These are phyloP conservation scores for Amanita jacksonii DNA, from an alignment of 768 basidiomycete species.

Conservation along the genomic window DNA sequence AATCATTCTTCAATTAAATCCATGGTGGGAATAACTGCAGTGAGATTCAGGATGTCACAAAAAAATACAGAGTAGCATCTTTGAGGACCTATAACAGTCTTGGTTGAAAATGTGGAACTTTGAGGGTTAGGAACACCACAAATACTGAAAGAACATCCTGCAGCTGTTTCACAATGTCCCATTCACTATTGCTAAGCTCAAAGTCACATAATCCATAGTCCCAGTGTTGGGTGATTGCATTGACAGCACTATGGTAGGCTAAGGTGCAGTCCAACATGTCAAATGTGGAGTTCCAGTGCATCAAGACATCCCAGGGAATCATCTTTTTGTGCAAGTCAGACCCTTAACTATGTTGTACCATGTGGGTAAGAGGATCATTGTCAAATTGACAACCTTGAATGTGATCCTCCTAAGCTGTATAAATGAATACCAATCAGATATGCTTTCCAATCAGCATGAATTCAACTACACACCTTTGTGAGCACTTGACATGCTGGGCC, in stretches of 20 bases:
- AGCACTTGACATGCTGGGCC: too few relatives aligned
- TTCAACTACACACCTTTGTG: too few relatives aligned
- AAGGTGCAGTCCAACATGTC: constrained; percentile 26
- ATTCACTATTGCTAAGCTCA: constrained; percentile 18
- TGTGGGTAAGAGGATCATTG: constrained; percentile 13
- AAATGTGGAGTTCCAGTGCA: constrained; percentile 28
- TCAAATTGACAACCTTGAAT: constrained; percentile 17
- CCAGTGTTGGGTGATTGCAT: constrained; percentile 14
- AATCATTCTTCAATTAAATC: not conserved
- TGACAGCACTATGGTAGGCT: constrained; percentile 17
- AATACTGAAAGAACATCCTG: constrained; percentile 9
- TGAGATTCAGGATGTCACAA: not conserved
- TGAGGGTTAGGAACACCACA: not conserved
- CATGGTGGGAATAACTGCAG: constrained; percentile 1
- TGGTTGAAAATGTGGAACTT: not conserved
- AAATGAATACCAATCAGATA: too few relatives aligned
- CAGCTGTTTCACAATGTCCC: constrained; percentile 21
- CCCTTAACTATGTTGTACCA: constrained; percentile 10
- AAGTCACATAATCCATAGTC: constrained; percentile 13
- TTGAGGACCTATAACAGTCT: not conserved
- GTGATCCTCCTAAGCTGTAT: constrained; percentile 16
- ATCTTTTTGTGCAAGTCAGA: constrained; percentile 5
- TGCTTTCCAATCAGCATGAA: too few relatives aligned
- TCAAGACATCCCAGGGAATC: constrained; percentile 29
- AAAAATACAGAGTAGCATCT: not conserved